phyloP scores from a whole-genome alignment of 352 stramenopile species.

The Nothophytophthora sp. region DNA sequence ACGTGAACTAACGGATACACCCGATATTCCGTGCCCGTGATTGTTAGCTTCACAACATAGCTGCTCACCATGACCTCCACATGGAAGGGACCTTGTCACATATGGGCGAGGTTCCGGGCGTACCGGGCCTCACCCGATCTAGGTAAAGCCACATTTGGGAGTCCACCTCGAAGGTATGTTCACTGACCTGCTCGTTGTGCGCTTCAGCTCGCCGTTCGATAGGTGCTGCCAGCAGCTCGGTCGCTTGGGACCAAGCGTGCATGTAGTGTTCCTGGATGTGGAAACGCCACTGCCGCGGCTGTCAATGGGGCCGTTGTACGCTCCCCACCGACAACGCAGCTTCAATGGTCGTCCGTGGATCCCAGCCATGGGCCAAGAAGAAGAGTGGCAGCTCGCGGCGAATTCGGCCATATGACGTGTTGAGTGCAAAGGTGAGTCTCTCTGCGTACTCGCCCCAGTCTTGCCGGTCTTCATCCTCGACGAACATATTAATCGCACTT shows the following conservation, averaged over 20 bases:
- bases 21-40: conserved; percentile 3
- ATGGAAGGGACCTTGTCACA: conserved; percentile 28
- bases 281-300: conserved; percentile 1
- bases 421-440: conserved; percentile 22
- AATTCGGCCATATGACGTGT: conserved; percentile 8
- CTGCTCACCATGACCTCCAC: conserved; percentile 13
- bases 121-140: conserved; percentile 1
- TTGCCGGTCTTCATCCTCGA: conserved; percentile 9
- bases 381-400: conserved; percentile 3
- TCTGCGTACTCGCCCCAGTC: conserved; percentile 31
- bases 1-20: conserved; percentile 26
- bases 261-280: conserved; percentile 5
- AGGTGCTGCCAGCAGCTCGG: not conserved
- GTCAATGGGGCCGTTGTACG: not conserved
- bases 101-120: conserved; percentile 20
- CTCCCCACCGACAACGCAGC: conserved; percentile 6
- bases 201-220: not conserved
- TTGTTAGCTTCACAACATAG: conserved; percentile 7
- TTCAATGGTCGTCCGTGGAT: conserved; percentile 13
- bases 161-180: not conserved
- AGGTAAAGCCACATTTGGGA: conserved; percentile 6
- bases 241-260: not conserved
- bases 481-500: conserved; percentile 9
- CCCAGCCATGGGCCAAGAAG: conserved; percentile 4
- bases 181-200: not conserved